Evolutionary conservation across 208 protist genomes (phyloP), one percentile per base, ranked within the genome.

Genomic region (Sergeia podlipaevii): DNA sequence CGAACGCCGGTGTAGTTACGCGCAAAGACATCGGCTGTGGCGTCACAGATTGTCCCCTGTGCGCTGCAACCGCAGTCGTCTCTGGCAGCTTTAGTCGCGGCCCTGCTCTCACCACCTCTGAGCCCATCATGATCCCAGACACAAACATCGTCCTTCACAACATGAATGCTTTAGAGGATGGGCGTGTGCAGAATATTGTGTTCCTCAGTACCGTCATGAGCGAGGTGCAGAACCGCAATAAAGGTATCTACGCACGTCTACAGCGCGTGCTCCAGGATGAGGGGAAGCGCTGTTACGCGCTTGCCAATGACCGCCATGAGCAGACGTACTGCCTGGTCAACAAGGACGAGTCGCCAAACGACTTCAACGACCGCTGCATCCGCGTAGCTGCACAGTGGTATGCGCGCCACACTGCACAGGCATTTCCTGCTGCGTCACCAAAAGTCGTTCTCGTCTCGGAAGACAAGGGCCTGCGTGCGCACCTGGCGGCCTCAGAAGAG

Each of bases 71-170:
- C 4, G 70, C 61, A 21, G 64, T 72, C n/a, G 69, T 41, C 37
- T 5, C 23, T 30, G 44, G 56, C 43, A 39, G 62, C 20, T n/a
- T n/a, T n/a, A 24, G 44, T 34, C 47, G 72, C 6, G 64, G 48
- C 0, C 44, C 68, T 2, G 52, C 56, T 11, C 18, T 95, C 4
- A 15, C 56, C 11, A 65, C 64, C 4, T 71, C 59, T 17, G 17
- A 11, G 7, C 34, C 51, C 1, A 64, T 94, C 18, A 51, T 96
- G 10, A 83, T 97, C 26, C 85, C 87, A 0, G 93, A 97, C 65
- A 88, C 90, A 2, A 95, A 96, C 61, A 83, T 96, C 44, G 67
- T 96, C n/a, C 67, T 96, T 41, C 90, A 96, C 61, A 94, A 97
- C 64, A 94, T 97, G 68, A 95, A 94, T 61, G 75, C 80, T 15